Percentiles rank a stretch among this genome's conserved stretches.
These are phyloP conservation scores for Colletotrichum magnum DNA, from an alignment of 2,329 filamentous ascomycete genomes.

Conservation along the genomic window DNA sequence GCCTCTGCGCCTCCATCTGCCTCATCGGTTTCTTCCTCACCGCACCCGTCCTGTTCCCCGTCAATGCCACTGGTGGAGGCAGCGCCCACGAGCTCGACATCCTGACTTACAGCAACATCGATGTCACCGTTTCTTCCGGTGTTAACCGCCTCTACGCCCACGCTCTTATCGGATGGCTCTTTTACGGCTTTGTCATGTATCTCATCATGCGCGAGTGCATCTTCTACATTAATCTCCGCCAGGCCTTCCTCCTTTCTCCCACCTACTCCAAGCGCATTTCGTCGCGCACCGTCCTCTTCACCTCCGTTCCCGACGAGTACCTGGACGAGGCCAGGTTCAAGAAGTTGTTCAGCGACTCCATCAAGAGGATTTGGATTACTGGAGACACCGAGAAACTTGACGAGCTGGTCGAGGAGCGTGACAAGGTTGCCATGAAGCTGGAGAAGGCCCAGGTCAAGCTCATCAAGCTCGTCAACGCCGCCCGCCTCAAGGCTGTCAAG, in stretches of 20 bases:
- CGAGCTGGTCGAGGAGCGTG: conserved; percentile 84
- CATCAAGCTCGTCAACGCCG: conserved; percentile 82
- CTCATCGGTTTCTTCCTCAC: conserved; percentile 87
- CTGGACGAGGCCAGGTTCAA: conserved; percentile 83
- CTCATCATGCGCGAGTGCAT: conserved; percentile 89
- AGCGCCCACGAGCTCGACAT: conserved; percentile 78
- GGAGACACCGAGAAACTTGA: conserved; percentile 83
- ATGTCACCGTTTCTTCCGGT: conserved; percentile 61
- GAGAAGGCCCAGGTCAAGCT: conserved; percentile 91
- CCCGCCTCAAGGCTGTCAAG: conserved; percentile 77
- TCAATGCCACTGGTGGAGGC: conserved; percentile 87
- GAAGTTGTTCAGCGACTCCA: conserved; percentile 84
- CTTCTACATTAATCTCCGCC: conserved; percentile 92
- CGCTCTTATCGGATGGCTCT: conserved; percentile 84
- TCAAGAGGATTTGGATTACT: conserved; percentile 88
- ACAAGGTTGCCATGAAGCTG: conserved; percentile 84
- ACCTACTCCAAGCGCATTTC: conserved; percentile 88
- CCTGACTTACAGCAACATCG: conserved; percentile 84
- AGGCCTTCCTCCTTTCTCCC: conserved; percentile 91
- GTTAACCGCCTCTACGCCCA: conserved; percentile 85
- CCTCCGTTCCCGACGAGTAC: conserved; percentile 84
- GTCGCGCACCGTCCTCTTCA: conserved; percentile 90
- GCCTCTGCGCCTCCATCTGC: conserved; percentile 81
- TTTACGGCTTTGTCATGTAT: conserved; percentile 90
- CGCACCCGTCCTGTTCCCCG: conserved; percentile 87